phyloP scores from a whole-genome alignment of 2,329 filamentous ascomycete species.

The Diaporthe vaccinii region DNA sequence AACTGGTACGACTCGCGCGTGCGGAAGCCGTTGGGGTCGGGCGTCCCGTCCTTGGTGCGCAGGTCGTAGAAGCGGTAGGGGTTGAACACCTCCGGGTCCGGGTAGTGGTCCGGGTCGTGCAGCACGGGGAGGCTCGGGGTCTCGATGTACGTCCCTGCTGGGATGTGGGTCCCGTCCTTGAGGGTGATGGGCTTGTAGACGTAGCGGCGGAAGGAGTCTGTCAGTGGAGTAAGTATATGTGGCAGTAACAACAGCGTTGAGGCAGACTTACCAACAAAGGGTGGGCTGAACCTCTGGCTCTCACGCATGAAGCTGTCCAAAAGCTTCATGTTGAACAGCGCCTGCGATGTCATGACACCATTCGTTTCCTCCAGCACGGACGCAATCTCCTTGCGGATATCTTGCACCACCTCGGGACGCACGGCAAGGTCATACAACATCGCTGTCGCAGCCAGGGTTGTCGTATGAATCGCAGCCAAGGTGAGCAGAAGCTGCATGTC shows the following conservation, averaged over 20 bases:
- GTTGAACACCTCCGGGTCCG: conserved; percentile 51
- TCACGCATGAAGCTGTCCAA: conserved; percentile 42
- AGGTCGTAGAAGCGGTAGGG: conserved; percentile 52
- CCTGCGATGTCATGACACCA: conserved; percentile 43
- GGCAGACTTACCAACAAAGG: conserved; percentile 49
- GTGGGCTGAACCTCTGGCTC: conserved; percentile 39
- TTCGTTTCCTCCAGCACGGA: conserved; percentile 49
- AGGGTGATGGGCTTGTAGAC: conserved; percentile 62
- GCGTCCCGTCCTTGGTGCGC: conserved; percentile 42
- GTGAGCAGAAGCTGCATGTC: conserved; percentile 55
- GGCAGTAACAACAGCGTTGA: neutral
- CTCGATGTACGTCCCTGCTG: conserved; percentile 54
- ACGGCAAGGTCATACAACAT: conserved; percentile 63
- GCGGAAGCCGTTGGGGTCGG: conserved; percentile 46
- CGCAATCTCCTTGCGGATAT: conserved; percentile 62
- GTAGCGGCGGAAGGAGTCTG: conserved; percentile 60
- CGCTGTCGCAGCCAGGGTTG: conserved; percentile 56
- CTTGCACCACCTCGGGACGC: conserved; percentile 61
- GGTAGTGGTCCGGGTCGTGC: conserved; percentile 51
- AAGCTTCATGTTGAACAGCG: conserved; percentile 41
- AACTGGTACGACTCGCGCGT: conserved; percentile 53
- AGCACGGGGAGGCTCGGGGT: conserved; percentile 52
- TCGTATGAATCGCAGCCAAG: conserved; percentile 62
- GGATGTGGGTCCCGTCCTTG: conserved; percentile 62
- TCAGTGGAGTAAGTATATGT: neutral